Conservation (phyloP, 2,329 filamentous ascomycete genomes). For the Thielaviopsis ethacetica region DNA sequence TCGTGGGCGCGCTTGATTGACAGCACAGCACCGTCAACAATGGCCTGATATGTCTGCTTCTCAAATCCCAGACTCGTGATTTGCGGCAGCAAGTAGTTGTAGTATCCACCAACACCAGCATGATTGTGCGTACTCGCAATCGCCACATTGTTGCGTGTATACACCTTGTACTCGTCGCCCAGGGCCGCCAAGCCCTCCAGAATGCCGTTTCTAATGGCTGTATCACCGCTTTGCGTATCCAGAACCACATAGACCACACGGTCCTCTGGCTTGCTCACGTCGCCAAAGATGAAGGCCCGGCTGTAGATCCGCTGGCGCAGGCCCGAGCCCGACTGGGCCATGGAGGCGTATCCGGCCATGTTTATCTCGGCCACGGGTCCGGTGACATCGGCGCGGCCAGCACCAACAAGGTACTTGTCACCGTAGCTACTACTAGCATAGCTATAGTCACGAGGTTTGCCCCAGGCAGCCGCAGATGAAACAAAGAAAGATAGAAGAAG, state of each 20-base stretch:
- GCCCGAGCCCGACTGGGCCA: constrained; percentile 63
- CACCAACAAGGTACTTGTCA: constrained; percentile 29
- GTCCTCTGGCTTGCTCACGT: constrained; percentile 44
- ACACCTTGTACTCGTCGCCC: constrained; percentile 56
- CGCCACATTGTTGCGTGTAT: constrained; percentile 67
- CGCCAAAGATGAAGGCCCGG: constrained; percentile 71
- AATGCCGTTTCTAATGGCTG: constrained; percentile 70
- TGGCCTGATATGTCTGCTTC: constrained; percentile 69
- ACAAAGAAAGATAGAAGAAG: not conserved
- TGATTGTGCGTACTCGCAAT: constrained; percentile 85
- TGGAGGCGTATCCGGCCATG: constrained; percentile 75
- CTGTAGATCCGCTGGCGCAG: constrained; percentile 74
- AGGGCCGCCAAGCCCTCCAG: constrained; percentile 51
- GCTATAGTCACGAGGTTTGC: not conserved
- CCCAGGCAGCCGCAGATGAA: not conserved
- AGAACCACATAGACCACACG: constrained; percentile 74
- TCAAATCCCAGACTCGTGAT: constrained; percentile 77
- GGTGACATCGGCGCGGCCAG: constrained; percentile 38
- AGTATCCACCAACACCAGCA: constrained; percentile 75
- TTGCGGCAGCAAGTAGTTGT: constrained; percentile 82
- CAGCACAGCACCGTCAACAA: constrained; percentile 66
- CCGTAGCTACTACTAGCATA: not conserved
- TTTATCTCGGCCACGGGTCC: constrained; percentile 76
- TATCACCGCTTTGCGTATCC: constrained; percentile 77
- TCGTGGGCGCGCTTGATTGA: constrained; percentile 32